Conservation (phyloP, 2,329 filamentous ascomycete genomes). For the Tricladium varicosporioides region DNA sequence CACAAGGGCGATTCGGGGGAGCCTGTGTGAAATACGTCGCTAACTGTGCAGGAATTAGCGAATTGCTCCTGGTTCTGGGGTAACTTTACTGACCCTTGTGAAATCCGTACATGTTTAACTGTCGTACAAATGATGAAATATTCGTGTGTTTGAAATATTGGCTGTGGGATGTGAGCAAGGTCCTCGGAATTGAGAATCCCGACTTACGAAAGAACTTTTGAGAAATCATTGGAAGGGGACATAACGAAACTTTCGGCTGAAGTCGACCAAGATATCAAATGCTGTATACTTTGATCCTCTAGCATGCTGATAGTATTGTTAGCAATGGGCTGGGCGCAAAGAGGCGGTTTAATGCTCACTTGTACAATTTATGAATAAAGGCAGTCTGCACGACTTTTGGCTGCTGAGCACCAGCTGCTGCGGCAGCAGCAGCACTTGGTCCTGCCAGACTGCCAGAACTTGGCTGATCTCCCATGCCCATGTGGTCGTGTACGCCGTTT, state of each 20-base stretch:
- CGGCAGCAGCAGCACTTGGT: slow-evolving; percentile 43
- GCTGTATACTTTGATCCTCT: slow-evolving; percentile 88
- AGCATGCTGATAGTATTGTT: slow-evolving; percentile 69
- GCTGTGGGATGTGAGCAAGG: slow-evolving; percentile 44
- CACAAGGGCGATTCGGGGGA: slow-evolving; percentile 91
- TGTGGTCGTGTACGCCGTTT: slow-evolving; percentile 34
- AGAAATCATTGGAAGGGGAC: slow-evolving; percentile 96
- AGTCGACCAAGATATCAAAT: slow-evolving; percentile 93
- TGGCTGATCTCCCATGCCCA: slow-evolving; percentile 36
- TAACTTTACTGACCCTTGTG: slow-evolving; percentile 74
- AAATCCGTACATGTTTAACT: slow-evolving; percentile 80
- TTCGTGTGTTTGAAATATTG: slow-evolving; percentile 99
- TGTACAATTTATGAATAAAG: slow-evolving; percentile 99
- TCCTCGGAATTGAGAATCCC: slow-evolving; percentile 2
- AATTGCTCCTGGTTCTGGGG: slow-evolving; percentile 11
- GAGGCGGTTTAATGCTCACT: slow-evolving; percentile 55
- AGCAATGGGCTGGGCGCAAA: slow-evolving; percentile 9
- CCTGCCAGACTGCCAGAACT: slow-evolving; percentile 32
- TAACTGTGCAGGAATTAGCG: slow-evolving; percentile 58
- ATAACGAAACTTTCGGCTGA: slow-evolving; percentile 98
- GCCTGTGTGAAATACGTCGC: slow-evolving; percentile 95
- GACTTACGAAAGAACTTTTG: slow-evolving; percentile 92
- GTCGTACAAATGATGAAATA: slow-evolving; percentile 95
- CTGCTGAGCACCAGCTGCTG: slow-evolving; percentile 77
- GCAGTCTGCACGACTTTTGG: slow-evolving; percentile 98